Evolutionary conservation across 345 rosid genomes (phyloP), one percentile per base, ranked within the genome.

Genomic region (Acer negundo): DNA sequence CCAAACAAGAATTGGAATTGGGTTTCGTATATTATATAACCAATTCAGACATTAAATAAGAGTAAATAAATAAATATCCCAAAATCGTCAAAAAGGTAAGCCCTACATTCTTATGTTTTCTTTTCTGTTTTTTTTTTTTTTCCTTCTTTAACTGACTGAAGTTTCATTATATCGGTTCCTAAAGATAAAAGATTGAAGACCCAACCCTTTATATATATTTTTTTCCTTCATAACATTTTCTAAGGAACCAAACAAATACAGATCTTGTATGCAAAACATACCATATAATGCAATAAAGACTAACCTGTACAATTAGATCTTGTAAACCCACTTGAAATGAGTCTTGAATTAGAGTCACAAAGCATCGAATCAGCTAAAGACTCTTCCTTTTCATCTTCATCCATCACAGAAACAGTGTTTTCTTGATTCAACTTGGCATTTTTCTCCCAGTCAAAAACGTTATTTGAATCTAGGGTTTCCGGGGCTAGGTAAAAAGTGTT

Each of bases 271-370:
- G 1, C 10, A 28, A 62, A 28, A 26, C 67, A 73, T 3, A 73
- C 24, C 58, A 16, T 44, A 22, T 1, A 44, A 42, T 4, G 19
- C 62, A 19, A 23, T 47, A 67, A 66, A 66, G 24, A 66, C 89
- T 31, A 63, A 94, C 99, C 94, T 62, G 87, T 26, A 79, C 75
- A 78, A 82, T 70, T 76, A 24, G 87, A 74, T 82, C 55, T 85
- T 10, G 85, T 69, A 79, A 92, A 85, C 79, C 99, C 99, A 44
- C 75, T 59, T 22, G 73, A 80, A 4, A 94, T 80, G 1, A 93
- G 80, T 77, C 90, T 85, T 63, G 98, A 89, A 82, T 79, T 87
- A 3, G 97, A 86, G 81, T 92, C 97, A 64, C 94, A 95, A 7
- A 94, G 85, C 97, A 95, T 87, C 2, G 84, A 88, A 82, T 89